These are phyloP conservation scores for Alternaria panax DNA, from an alignment of 2,329 filamentous ascomycete genomes.

Conservation along the genomic window DNA sequence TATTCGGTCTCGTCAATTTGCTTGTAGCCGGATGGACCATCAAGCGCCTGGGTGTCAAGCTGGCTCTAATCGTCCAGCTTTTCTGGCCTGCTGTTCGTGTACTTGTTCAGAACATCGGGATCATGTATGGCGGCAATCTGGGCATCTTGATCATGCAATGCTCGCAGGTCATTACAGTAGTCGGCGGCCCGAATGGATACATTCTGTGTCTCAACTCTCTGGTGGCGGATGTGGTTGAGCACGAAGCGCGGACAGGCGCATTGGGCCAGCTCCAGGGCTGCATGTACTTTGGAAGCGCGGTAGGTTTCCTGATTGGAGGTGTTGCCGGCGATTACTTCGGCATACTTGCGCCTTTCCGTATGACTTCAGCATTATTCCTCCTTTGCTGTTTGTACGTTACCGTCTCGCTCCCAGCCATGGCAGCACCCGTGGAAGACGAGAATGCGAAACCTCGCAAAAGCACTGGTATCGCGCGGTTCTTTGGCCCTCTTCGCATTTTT, in stretches of 20 bases:
- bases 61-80: constrained; percentile 68
- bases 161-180: constrained; percentile 71
- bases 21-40: constrained; percentile 73
- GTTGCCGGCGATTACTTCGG: constrained; percentile 69
- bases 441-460: constrained; percentile 28
- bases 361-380: constrained; percentile 66
- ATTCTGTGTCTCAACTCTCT: constrained; percentile 73
- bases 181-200: constrained; percentile 74
- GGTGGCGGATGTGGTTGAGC: constrained; percentile 69
- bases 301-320: constrained; percentile 71
- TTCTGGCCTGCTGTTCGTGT: constrained; percentile 71
- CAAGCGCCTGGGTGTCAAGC: constrained; percentile 70
- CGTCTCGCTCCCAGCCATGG: constrained; percentile 58
- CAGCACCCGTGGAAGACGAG: constrained; percentile 48
- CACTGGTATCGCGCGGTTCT: constrained; percentile 61
- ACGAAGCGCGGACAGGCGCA: constrained; percentile 67
- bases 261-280: constrained; percentile 72
- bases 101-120: constrained; percentile 69
- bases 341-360: constrained; percentile 70
- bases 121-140: constrained; percentile 64
- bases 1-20: constrained; percentile 72
- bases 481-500: constrained; percentile 70
- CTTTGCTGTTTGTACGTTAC: constrained; percentile 53
- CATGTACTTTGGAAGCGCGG: constrained; percentile 71
- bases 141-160: constrained; percentile 74